Base-by-base conservation (phyloP, 2,329 filamentous ascomycete species). In the Ascochyta clinopodiicola region DNA sequence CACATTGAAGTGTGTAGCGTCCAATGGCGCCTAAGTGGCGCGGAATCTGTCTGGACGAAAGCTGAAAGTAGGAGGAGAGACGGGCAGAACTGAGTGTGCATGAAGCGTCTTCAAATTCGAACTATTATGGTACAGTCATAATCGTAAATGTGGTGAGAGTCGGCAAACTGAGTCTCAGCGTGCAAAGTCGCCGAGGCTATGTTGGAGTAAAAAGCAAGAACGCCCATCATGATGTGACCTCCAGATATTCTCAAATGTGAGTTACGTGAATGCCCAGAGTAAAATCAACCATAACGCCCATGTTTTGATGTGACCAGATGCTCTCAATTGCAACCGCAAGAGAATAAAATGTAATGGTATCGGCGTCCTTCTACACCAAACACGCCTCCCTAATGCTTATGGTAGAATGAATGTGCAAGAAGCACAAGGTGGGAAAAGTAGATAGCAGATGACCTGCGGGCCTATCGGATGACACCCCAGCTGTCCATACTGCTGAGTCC, bases 381-480 rank as follows among this genome's bases (percentile, higher is more conserved):
- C 36, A 43, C 52, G 52, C 52, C 52, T 32, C 39, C 52, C 52
- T 34, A 48, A 51, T 56, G 47, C 42, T 47, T 37, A 35, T 44
- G 45, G 27, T 21, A 47, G 42, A 56, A 51, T 37, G 15, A 51
- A 46, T 50, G 15, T 51, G 47, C 19, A 31, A 13, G 24, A 36
- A n/a, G 32, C 32, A 35, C 32, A 35, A 17, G n/a, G 8, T 17
- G 4, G 36, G 17, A 19, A 10, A 38, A 24, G 8, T 13, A 4
- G 6, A 17, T 17, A 38, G 12, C 19, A 38, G 9, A 32, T 17
- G n/a, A 34, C 24, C 17, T 10, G n/a, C 21, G n/a, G 5, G 15
- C 19, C 55, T 47, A 84, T 56, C 92, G 87, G 69, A 96, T 96
- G 49, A 93, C 87, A 45, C 89, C 89, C 90, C 90, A 95, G 73